These are phyloP conservation scores for Cladophialophora psammophila DNA, from an alignment of 2,329 filamentous ascomycete species.

Conservation along the genomic window DNA sequence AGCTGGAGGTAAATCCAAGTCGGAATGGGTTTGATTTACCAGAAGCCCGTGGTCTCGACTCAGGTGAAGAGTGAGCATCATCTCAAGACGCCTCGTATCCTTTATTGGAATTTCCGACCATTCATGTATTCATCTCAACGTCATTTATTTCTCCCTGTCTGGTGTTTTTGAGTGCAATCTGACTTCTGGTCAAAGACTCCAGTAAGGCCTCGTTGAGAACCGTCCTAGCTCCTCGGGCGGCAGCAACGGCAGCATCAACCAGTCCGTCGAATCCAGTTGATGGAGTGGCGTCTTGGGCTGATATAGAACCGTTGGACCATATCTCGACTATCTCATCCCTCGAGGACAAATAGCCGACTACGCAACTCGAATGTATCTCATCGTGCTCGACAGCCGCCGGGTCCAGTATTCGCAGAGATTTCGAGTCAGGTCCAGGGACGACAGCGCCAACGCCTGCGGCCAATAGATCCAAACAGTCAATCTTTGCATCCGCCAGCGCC, in stretches of 20 bases:
- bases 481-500: constrained; percentile 90
- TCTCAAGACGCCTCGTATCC: background rate
- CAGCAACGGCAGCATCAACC: constrained; percentile 69
- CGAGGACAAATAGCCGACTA: constrained; percentile 84
- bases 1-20: constrained; percentile 2
- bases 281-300: constrained; percentile 36
- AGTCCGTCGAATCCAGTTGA: constrained; percentile 50
- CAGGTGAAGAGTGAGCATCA: background rate
- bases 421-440: constrained; percentile 57
- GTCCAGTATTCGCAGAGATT: constrained; percentile 67
- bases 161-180: constrained; percentile 18
- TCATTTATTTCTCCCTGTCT: constrained; percentile 30
- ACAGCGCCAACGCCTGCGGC: constrained; percentile 88
- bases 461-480: constrained; percentile 92
- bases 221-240: constrained; percentile 64
- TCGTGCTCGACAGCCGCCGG: constrained; percentile 82
- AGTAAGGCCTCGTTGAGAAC: constrained; percentile 68
- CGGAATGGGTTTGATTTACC: background rate
- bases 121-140: constrained; percentile 44
- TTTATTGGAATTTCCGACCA: constrained; percentile 8
- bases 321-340: constrained; percentile 93
- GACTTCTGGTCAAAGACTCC: constrained; percentile 55
- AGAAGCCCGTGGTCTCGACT: background rate
- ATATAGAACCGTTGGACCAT: constrained; percentile 79
- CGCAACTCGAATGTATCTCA: constrained; percentile 80